phyloP scores from a whole-genome alignment of 2,329 filamentous ascomycete species.

The Colletotrichum agaves region DNA sequence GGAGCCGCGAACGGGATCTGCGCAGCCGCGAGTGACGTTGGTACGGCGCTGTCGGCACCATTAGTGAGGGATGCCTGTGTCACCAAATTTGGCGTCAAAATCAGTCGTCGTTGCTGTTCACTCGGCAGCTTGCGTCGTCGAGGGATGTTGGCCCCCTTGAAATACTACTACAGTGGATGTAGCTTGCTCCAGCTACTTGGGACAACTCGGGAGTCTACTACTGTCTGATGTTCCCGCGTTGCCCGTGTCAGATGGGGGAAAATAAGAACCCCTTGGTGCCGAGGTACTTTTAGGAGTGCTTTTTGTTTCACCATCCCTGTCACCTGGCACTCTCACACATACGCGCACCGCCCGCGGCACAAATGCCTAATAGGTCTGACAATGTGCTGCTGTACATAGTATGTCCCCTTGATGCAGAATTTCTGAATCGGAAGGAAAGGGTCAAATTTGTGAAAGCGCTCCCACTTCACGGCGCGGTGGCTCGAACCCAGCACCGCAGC shows the following conservation, averaged over 20 bases:
- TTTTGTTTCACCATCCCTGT: constrained; percentile 32
- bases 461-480: not conserved
- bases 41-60: constrained; percentile 29
- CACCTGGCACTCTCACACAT: not conserved
- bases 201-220: no score
- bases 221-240: constrained; percentile 37
- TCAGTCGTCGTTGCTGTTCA: not conserved
- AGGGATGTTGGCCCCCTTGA: not conserved
- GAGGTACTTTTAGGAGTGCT: no score
- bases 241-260: constrained; percentile 27
- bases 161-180: no score
- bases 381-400: not conserved
- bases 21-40: constrained; percentile 10
- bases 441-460: not conserved
- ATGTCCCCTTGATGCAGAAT: not conserved
- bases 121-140: not conserved
- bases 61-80: not conserved
- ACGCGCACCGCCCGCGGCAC: constrained; percentile 3
- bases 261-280: not conserved
- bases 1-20: constrained; percentile 19
- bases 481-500: not conserved
- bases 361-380: not conserved
- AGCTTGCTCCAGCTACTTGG: no score
- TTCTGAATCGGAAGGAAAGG: not conserved
- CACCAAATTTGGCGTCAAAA: not conserved